Percentiles rank a stretch among this genome's conserved stretches.
Conservation (phyloP, 139 green algal genomes). For the Asterochloris sp. region DNA sequence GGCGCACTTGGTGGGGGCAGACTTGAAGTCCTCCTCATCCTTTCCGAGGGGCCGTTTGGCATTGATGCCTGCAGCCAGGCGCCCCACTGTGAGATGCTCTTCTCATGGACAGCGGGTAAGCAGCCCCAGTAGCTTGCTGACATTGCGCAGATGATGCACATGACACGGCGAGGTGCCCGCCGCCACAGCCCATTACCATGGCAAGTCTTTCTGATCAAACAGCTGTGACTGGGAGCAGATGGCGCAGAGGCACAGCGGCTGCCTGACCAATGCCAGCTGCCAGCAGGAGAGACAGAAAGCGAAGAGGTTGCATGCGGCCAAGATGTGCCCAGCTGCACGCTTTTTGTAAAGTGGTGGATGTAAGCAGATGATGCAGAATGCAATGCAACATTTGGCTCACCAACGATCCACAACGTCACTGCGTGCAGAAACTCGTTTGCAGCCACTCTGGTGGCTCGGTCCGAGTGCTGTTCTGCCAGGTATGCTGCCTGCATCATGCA, state of each 20-base stretch:
- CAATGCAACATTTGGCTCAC: neutral
- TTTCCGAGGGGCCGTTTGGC: neutral
- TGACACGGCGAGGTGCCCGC: too few species aligned
- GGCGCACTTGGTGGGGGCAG: constrained; percentile 1
- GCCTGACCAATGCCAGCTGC: neutral
- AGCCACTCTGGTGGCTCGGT: constrained; percentile 18
- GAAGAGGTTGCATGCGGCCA: neutral
- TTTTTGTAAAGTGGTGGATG: neutral
- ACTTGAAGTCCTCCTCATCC: constrained; percentile 8
- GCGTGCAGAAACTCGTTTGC: constrained; percentile 28
- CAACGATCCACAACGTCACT: constrained; percentile 28
- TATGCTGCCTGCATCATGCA: constrained; percentile 9
- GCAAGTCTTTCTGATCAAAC: too few species aligned
- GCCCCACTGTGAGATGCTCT: too few species aligned
- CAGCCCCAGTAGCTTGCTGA: too few species aligned
- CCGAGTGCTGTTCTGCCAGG: constrained; percentile 15
- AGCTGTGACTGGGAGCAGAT: too few species aligned
- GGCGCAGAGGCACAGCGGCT: too few species aligned
- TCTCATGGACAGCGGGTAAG: too few species aligned
- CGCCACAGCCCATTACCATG: too few species aligned
- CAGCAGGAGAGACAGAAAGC: too few species aligned
- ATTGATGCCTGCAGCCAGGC: constrained; percentile 1
- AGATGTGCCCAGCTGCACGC: neutral
- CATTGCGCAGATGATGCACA: too few species aligned
- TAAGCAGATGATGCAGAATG: neutral